These are phyloP conservation scores for Lentinula novae-zelandiae DNA, from an alignment of 1,284 basidiomycete species.

Conservation along the genomic window DNA sequence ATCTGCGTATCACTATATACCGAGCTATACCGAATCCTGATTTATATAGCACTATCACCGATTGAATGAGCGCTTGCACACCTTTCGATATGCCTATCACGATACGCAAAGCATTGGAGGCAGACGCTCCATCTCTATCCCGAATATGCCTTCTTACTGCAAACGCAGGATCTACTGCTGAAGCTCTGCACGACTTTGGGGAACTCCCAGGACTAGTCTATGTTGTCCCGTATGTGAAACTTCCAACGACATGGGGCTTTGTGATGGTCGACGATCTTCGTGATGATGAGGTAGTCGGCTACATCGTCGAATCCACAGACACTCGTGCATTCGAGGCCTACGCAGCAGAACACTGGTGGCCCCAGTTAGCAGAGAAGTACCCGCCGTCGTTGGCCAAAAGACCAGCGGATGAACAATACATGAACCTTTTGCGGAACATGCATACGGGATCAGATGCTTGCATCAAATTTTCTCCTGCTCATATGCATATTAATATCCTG, in stretches of 20 bases:
- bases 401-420: conserved; percentile 47
- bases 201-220: conserved; percentile 69
- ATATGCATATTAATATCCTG: conserved; percentile 66
- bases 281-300: conserved; percentile 50
- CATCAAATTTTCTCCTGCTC: conserved; percentile 55
- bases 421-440: conserved; percentile 47
- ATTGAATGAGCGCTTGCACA: neutral
- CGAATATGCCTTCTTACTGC: conserved; percentile 72
- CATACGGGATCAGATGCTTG: conserved; percentile 40
- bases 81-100: conserved; percentile 35
- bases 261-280: conserved; percentile 55
- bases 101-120: conserved; percentile 53
- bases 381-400: conserved; percentile 34
- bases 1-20: neutral
- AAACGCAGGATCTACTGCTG: conserved; percentile 64
- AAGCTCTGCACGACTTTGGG: conserved; percentile 50
- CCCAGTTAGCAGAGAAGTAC: conserved; percentile 49
- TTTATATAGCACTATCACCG: neutral
- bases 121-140: conserved; percentile 55
- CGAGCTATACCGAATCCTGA: neutral
- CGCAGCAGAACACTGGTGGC: conserved; percentile 55
- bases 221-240: conserved; percentile 67
- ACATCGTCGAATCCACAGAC: conserved; percentile 57
- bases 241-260: conserved; percentile 68
- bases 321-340: conserved; percentile 54